These are phyloP conservation scores for Solanum hybrid DNA, from an alignment of 305 asterid species.

Conservation along the genomic window DNA sequence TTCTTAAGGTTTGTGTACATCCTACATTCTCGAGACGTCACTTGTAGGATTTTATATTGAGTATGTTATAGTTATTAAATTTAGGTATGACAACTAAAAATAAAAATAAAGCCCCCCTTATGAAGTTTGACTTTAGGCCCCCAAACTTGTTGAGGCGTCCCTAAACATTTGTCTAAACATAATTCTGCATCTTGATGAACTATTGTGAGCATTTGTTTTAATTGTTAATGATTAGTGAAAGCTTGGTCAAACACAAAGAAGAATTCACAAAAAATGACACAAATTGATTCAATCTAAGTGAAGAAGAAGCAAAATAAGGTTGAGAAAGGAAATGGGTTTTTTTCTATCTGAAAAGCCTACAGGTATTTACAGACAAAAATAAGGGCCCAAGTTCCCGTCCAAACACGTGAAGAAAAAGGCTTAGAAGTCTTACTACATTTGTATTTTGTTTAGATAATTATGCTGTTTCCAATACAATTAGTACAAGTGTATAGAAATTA, in stretches of 20 bases:
- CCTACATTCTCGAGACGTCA: not conserved
- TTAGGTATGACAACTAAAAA: not conserved
- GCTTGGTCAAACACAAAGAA: not conserved
- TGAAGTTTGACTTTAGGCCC: not conserved
- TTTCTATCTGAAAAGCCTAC: not conserved
- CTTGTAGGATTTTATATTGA: not conserved
- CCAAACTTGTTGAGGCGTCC: not conserved
- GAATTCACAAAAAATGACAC: not conserved
- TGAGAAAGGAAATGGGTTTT: not conserved
- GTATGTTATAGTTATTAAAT: not conserved
- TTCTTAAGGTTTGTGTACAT: not conserved
- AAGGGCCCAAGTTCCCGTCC: not conserved
- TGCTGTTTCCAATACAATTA: not conserved
- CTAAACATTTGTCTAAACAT: not conserved
- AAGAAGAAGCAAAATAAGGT: not conserved
- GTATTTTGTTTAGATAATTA: not conserved
- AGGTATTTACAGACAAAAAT: not conserved
- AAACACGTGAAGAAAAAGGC: not conserved
- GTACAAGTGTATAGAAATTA: not conserved
- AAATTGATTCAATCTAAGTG: not conserved
- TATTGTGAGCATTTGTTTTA: not conserved
- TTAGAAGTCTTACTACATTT: too few species aligned
- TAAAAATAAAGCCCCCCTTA: not conserved
- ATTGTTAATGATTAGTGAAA: not conserved
- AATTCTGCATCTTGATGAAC: not conserved